phyloP scores from a whole-genome alignment of 2,329 filamentous ascomycete species.

The Westerdykella aurantiaca region DNA sequence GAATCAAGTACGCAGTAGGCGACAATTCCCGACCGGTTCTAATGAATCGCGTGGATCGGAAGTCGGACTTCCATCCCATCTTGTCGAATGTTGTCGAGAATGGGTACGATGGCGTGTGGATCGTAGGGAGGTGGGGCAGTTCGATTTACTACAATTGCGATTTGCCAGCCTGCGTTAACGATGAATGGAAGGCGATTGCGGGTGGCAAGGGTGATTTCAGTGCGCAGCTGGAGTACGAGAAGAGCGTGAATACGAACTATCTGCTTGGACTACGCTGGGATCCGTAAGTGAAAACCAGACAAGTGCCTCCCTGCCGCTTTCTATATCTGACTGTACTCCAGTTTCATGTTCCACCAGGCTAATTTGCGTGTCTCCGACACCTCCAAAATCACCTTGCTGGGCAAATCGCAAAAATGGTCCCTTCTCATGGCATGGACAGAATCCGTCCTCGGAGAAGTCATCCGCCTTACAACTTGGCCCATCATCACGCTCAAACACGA shows the following conservation, averaged over 20 bases:
- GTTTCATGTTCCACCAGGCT: slow-evolving; percentile 58
- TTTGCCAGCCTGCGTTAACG: slow-evolving; percentile 46
- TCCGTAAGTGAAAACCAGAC: slow-evolving; percentile 13
- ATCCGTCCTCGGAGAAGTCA: slow-evolving; percentile 47
- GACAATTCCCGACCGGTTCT: slow-evolving; percentile 54
- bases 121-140: slow-evolving; percentile 53
- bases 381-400: slow-evolving; percentile 42
- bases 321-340: background rate
- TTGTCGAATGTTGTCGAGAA: slow-evolving; percentile 46
- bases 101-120: slow-evolving; percentile 49
- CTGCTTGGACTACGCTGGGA: slow-evolving; percentile 50
- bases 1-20: slow-evolving; percentile 52
- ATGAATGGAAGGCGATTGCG: slow-evolving; percentile 55
- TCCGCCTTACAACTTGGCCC: slow-evolving; percentile 46
- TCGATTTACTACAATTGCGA: slow-evolving; percentile 60
- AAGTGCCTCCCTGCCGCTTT: background rate
- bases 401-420: slow-evolving; percentile 41
- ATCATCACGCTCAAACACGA: slow-evolving; percentile 51
- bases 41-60: slow-evolving; percentile 37
- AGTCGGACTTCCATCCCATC: slow-evolving; percentile 46
- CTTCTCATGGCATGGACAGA: slow-evolving; percentile 54
- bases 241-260: slow-evolving; percentile 48
- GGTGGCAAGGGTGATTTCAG: slow-evolving; percentile 46
- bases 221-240: slow-evolving; percentile 47
- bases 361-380: slow-evolving; percentile 48